Evolutionary conservation across 768 basidiomycete species (phyloP).

Genomic region (Boletus barrowsii): DNA sequence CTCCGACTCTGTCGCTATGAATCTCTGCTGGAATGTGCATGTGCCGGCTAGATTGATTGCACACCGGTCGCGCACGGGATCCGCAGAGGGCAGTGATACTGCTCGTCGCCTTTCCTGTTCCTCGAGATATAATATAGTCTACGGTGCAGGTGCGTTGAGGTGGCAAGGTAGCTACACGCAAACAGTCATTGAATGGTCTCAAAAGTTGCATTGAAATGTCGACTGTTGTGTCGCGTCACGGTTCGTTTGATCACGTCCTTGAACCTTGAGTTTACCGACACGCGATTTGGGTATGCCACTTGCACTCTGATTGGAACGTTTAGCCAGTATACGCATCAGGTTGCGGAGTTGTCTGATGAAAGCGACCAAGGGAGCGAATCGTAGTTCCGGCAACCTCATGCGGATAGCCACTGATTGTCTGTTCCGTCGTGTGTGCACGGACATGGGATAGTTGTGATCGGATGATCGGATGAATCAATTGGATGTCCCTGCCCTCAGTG

Average conservation of each 20-base stretch:
- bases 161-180: background rate
- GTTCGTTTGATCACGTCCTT: constrained; percentile 1
- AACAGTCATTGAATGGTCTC: background rate
- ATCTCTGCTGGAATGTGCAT: no score
- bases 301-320: background rate
- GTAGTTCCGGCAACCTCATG: background rate
- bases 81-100: no score
- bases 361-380: background rate
- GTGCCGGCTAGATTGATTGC: no score
- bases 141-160: background rate
- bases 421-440: constrained; percentile 2
- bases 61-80: no score
- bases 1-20: no score
- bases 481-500: background rate
- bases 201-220: background rate
- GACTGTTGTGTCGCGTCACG: background rate
- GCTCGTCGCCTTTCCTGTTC: no score
- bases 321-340: background rate
- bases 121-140: no score
- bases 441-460: constrained; percentile 7
- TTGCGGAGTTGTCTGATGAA: background rate
- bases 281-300: background rate
- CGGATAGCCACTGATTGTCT: background rate
- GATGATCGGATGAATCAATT: background rate
- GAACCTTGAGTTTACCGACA: background rate